Conservation (phyloP, 2,329 filamentous ascomycete genomes). For the Magnaporthiopsis rhizophila region DNA sequence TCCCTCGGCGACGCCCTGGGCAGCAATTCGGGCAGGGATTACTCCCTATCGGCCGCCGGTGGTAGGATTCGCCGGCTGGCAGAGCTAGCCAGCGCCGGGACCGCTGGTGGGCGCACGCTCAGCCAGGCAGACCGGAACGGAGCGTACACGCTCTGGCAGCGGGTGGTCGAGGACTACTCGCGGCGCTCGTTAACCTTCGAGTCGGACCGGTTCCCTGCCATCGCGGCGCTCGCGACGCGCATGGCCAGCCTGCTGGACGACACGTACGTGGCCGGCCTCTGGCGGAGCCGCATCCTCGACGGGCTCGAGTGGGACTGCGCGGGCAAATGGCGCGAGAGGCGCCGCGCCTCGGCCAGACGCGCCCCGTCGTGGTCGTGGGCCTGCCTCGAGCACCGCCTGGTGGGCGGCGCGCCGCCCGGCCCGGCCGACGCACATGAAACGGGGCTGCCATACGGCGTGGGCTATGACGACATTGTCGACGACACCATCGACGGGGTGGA, state of each 20-base stretch:
- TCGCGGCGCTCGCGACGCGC: constrained; percentile 1
- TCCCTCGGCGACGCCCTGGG: not conserved
- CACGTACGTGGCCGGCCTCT: not conserved
- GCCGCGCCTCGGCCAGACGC: too few relatives aligned
- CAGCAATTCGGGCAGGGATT: not conserved
- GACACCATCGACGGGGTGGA: too few relatives aligned
- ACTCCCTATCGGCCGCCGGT: not conserved
- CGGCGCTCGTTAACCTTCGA: not conserved
- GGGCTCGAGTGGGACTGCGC: too few relatives aligned
- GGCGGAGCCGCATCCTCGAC: not conserved
- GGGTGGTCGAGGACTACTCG: not conserved
- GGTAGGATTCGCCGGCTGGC: not conserved
- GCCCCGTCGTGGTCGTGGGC: too few relatives aligned
- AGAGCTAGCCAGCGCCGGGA: not conserved
- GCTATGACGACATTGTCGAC: too few relatives aligned
- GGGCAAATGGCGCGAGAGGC: too few relatives aligned
- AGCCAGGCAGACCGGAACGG: not conserved
- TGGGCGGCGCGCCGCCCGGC: too few relatives aligned
- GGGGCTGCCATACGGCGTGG: too few relatives aligned
- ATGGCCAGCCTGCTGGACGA: not conserved
- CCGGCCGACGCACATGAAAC: too few relatives aligned
- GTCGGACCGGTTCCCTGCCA: not conserved
- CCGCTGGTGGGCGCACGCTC: not conserved
- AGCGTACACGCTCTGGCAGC: not conserved
- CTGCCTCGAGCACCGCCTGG: too few relatives aligned